Evolutionary conservation across 768 basidiomycete species (phyloP).

Genomic region (Russula olivacea): DNA sequence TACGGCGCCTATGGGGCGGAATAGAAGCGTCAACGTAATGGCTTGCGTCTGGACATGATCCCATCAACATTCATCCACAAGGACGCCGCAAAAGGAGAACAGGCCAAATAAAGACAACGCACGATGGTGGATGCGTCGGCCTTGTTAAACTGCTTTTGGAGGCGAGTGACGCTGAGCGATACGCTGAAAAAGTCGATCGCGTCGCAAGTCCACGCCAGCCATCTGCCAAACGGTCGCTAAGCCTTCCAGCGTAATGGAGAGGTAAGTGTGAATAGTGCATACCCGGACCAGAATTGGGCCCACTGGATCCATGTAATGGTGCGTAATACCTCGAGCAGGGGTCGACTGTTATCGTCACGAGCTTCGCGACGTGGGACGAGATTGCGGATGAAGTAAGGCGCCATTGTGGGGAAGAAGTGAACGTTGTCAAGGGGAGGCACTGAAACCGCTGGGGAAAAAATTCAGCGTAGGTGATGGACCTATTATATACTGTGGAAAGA

Average conservation of each 20-base stretch:
- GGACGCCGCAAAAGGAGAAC: not conserved
- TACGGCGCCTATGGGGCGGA: conserved; percentile 74
- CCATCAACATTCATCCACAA: not conserved
- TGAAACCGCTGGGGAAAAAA: not conserved
- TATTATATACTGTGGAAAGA: not conserved
- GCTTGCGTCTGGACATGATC: conserved; percentile 50
- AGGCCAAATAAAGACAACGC: conserved; percentile 18
- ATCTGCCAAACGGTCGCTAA: conserved; percentile 36
- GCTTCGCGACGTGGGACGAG: conserved; percentile 20
- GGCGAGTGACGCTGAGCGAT: conserved; percentile 49
- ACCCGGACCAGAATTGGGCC: conserved; percentile 54
- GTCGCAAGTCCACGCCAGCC: conserved; percentile 84
- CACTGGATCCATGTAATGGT: conserved; percentile 45
- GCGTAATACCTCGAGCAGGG: conserved; percentile 38
- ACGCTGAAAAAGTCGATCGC: conserved; percentile 85
- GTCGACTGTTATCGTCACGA: conserved; percentile 23
- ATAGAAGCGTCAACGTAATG: conserved; percentile 88
- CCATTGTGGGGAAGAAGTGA: conserved; percentile 12
- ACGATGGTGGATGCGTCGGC: conserved; percentile 42
- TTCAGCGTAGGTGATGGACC: not conserved
- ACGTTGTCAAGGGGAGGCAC: not conserved
- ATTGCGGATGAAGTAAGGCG: conserved; percentile 24
- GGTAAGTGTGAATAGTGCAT: not conserved
- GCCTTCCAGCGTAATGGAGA: not conserved
- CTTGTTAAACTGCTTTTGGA: conserved; percentile 44